A percentile compares a stretch with the other conserved stretches of the same genome.
phyloP scores from a whole-genome alignment of 2,329 filamentous ascomycete species.

The Xylaria sp. region DNA sequence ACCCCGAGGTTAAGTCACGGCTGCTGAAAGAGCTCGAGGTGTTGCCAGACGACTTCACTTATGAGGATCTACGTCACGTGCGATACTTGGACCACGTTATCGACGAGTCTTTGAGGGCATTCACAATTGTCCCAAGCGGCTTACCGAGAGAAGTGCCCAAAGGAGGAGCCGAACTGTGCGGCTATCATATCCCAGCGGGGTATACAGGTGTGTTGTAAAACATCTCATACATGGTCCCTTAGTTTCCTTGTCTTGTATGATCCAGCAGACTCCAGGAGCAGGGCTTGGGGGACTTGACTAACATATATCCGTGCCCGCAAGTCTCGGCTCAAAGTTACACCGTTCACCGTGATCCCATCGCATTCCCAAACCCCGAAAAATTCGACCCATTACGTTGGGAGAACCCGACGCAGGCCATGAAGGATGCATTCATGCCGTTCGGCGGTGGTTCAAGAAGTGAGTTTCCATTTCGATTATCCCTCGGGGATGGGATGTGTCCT shows the following conservation, averaged over 20 bases:
- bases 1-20: constrained; percentile 38
- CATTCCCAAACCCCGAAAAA: constrained; percentile 46
- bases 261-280: too few species aligned
- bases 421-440: constrained; percentile 38
- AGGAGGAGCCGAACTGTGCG: constrained; percentile 42
- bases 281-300: too few species aligned
- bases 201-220: too few species aligned
- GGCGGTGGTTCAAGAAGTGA: constrained; percentile 39
- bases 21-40: constrained; percentile 29
- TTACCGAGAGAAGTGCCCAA: constrained; percentile 43
- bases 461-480: not conserved
- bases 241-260: too few species aligned
- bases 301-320: too few species aligned
- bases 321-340: constrained; percentile 47
- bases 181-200: constrained; percentile 44
- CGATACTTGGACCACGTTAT: constrained; percentile 43
- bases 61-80: constrained; percentile 42
- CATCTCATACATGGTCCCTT: too few species aligned
- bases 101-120: constrained; percentile 42
- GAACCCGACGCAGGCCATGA: constrained; percentile 35
- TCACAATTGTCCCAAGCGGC: constrained; percentile 41
- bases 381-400: constrained; percentile 36
- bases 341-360: constrained; percentile 45
- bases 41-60: constrained; percentile 35
- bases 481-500: not conserved